These are phyloP conservation scores for Fusarium protoensiforme DNA, from an alignment of 2,329 filamentous ascomycete species.

Conservation along the genomic window DNA sequence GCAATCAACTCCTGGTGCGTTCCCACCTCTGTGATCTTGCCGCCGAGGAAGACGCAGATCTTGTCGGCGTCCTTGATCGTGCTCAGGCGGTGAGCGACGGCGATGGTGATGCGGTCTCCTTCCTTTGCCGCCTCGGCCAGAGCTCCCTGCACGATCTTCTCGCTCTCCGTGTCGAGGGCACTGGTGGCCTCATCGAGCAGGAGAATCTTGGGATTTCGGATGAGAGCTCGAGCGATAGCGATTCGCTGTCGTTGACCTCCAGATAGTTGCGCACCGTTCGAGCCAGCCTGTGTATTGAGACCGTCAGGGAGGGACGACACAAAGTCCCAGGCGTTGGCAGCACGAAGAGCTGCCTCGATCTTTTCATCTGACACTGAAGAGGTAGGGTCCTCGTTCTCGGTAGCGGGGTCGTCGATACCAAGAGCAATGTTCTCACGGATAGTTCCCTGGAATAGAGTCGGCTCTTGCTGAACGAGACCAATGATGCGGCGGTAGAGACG, in stretches of 20 bases:
- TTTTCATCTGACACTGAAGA: slow-evolving; percentile 39
- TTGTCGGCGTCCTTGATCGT: slow-evolving; percentile 82
- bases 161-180: slow-evolving; percentile 42
- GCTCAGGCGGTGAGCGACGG: slow-evolving; percentile 89
- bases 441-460: slow-evolving; percentile 79
- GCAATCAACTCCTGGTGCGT: slow-evolving; percentile 66
- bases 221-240: slow-evolving; percentile 74
- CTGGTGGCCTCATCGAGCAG: slow-evolving; percentile 43
- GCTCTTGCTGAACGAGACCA: slow-evolving; percentile 68
- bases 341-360: slow-evolving; percentile 58
- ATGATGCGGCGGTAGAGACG: slow-evolving; percentile 63
- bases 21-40: slow-evolving; percentile 67
- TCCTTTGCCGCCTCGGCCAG: slow-evolving; percentile 79
- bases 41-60: slow-evolving; percentile 71
- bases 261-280: slow-evolving; percentile 72
- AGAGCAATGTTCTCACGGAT: slow-evolving; percentile 82
- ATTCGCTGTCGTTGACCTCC: slow-evolving; percentile 76
- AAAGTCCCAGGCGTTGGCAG: slow-evolving; percentile 64
- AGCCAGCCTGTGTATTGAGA: slow-evolving; percentile 70
- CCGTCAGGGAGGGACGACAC: slow-evolving; percentile 52
- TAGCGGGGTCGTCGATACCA: slow-evolving; percentile 36
- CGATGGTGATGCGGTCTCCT: slow-evolving; percentile 59
- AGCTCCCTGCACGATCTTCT: slow-evolving; percentile 75
- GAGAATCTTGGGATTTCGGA: slow-evolving; percentile 40
- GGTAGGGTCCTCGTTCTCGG: slow-evolving; percentile 3